Base-by-base conservation (phyloP, 2,329 filamentous ascomycete genomes). In the Calcarisporium arbuscula region DNA sequence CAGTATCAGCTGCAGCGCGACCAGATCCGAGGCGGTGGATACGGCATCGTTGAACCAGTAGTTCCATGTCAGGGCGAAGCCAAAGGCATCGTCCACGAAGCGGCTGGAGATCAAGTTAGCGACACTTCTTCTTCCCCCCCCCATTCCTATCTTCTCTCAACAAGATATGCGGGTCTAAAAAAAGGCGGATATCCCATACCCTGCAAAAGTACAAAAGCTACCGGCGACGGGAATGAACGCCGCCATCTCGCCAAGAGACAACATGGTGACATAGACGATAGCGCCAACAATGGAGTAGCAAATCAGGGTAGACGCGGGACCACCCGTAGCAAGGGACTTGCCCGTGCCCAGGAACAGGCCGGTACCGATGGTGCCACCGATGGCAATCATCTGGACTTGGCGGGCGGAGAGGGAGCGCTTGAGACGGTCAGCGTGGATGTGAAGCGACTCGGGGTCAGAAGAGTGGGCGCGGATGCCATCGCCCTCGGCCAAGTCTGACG, bases 321-420 rank as follows among this genome's bases (percentile, higher is more conserved):
- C 77, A 19, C 73, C 77, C 0, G 66, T 77, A 2, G 73, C 66
- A 25, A 81, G 55, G 5, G 74, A 70, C 48, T 72, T 74, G 8
- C 77, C 77, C 1, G 74, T 77, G 19, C 77, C 76, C 6, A 82
- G 61, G 43, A 81, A 81, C 5, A 81, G 55, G 4, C 77, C 77
- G 0, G 76, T 80, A 8, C 73, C 72, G 30, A 77, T 76, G 2
- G 70, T 76, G 22, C 72, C 72, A 15, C 69, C 72, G 31, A 77
- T 72, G 28, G 77, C 78, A 41, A 82, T 78, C 75, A 82, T 80
- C 57, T 81, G 76, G 9, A 81, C 72, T 52, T 81, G 77, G n/a
- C 77, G 69, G 12, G 72, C 54, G 3, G 72, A 74, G 10, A 80
- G 62, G 27, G 71, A 67, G 5, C 77, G 70, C 15, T 64, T 63